Base-by-base conservation (phyloP, 2,329 filamentous ascomycete species). In the Diplodia mutila region DNA sequence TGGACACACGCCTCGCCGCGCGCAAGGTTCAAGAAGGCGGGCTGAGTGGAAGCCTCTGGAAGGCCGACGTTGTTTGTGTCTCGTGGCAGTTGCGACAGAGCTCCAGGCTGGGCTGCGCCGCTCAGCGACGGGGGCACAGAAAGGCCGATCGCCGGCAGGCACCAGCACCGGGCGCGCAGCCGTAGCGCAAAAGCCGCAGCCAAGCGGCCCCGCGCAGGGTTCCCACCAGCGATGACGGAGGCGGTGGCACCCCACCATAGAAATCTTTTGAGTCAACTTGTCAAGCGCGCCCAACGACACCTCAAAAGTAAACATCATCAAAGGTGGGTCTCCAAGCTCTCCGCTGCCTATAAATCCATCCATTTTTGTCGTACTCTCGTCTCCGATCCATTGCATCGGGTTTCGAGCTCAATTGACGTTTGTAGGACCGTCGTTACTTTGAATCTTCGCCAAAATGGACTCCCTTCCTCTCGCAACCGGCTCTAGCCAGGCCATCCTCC, bases 401-500 rank as follows among this genome's bases (percentile, higher is more conserved):
- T 51, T 37, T 4, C 46, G 27, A 21, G n/a, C 46, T 29, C 42
- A 63, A 63, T 63, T 63, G 59, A 29, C 29, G 23, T 11, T 21
- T 49, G 39, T 39, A 63, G 59, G 46, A 51, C 21, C 39, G 12
- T 18, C 57, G 42, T 34, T 34, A 32, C 23, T 46, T 55, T 59
- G 42, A 53, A 52, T 11, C 46, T 32, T 46, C 54, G 23, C 48
- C 65, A 61, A 67, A 67, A 67, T 67, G 65, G 61, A 64, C 49
- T 29, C 61, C 39, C 27, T 64, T 25, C 46, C 34, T 32, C 61
- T 48, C 46, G 49, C 42, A 42, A 53, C 48, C 49, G 61, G 61
- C 61, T 37, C 61, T 7, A 67, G 54, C 7, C 51, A 80, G 76
- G 78, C 77, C 14, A 76, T 77, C 67, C 76, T 80, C 12, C 71